Evolutionary conservation across 805 yeast genomes (phyloP).

Genomic region (Candida tammaniensis): DNA sequence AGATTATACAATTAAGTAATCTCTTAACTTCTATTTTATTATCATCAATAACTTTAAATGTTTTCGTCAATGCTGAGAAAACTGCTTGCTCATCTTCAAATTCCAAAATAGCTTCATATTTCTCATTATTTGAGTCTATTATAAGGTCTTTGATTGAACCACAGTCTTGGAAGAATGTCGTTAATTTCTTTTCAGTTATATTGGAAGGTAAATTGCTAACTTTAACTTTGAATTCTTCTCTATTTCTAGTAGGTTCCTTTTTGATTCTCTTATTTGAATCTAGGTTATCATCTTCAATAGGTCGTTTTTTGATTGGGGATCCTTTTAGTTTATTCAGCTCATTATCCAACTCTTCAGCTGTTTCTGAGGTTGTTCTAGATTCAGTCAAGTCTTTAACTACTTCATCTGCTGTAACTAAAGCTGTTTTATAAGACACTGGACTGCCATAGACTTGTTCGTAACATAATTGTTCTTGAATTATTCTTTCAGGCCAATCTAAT

Average conservation of each 20-base stretch:
- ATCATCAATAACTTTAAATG: slow-evolving; percentile 46
- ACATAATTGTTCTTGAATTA: slow-evolving; percentile 43
- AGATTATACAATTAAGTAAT: slow-evolving; percentile 51
- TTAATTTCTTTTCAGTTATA: slow-evolving; percentile 37
- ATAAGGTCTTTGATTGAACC: slow-evolving; percentile 48
- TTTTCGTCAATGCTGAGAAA: slow-evolving; percentile 59
- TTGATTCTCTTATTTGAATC: slow-evolving; percentile 5
- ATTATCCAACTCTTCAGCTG: slow-evolving; percentile 4
- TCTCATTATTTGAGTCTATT: slow-evolving; percentile 12
- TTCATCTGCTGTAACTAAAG: slow-evolving; percentile 23
- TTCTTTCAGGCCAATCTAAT: slow-evolving; percentile 51
- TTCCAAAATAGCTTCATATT: slow-evolving; percentile 54
- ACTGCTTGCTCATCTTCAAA: slow-evolving; percentile 47
- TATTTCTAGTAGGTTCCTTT: slow-evolving; percentile 32
- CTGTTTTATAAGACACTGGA: slow-evolving; percentile 15
- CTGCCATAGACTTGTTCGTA: slow-evolving; percentile 36
- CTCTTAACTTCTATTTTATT: slow-evolving; percentile 44
- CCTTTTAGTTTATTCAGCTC: slow-evolving; percentile 3
- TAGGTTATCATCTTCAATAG: slow-evolving; percentile 6
- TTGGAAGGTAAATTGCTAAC: slow-evolving; percentile 46
- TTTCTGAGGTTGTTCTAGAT: slow-evolving; percentile 2
- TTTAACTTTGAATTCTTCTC: slow-evolving; percentile 61
- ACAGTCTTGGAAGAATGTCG: slow-evolving; percentile 54
- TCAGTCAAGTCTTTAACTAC: slow-evolving; percentile 14
- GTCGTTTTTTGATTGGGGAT: neutral